Base-by-base conservation (phyloP, 2,329 filamentous ascomycete species). In the Clarireedia hainanense region DNA sequence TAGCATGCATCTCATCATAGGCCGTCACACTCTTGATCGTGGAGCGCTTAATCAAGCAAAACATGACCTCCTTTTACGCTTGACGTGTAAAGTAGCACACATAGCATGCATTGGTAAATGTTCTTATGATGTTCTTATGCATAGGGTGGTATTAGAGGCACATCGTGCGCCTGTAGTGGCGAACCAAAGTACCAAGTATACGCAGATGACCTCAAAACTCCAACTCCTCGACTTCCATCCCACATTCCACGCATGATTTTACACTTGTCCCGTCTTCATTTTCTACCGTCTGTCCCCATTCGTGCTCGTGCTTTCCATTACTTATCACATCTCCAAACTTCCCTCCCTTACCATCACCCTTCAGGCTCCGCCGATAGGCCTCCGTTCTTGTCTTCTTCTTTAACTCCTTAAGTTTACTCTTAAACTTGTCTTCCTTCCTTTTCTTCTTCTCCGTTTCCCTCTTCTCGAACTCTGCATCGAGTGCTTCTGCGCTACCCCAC, bases 341-440 rank as follows among this genome's bases (percentile, higher is more conserved):
- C 0, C 74, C 76, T 5, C 70, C 71, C 15, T 72, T 73, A 0
- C 72, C 72, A 15, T 78, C 77, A 47, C 73, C 74, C 55, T 80
- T 80, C 54, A 83, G 79, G 64, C 85, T 85, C 50, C 91, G 76
- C 55, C 91, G 82, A 65, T 92, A 95, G 0, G 91, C 89, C 64
- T 97, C 94, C 0, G 95, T 91, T 47, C 91, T 78, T 12, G 94
- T 99, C 70, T 91, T 85, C 72, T 92, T 91, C 77, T 97, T 99
- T 60, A 99, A 70, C 52, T 97, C 91, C 5, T 88, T 78, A 36
- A 99, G 75, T 74, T 95, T 95, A 57, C 83, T 85, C 68, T 89
- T 90, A 72, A 97, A 97, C 71, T 96, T 95, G 65, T 85, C 84
- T 70, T 96, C 91, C 67, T 95, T 95, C 52, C 90, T 78, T 48